Evolutionary conservation across 2,329 filamentous ascomycete genomes (phyloP).

Genomic region (Exophiala sp.): DNA sequence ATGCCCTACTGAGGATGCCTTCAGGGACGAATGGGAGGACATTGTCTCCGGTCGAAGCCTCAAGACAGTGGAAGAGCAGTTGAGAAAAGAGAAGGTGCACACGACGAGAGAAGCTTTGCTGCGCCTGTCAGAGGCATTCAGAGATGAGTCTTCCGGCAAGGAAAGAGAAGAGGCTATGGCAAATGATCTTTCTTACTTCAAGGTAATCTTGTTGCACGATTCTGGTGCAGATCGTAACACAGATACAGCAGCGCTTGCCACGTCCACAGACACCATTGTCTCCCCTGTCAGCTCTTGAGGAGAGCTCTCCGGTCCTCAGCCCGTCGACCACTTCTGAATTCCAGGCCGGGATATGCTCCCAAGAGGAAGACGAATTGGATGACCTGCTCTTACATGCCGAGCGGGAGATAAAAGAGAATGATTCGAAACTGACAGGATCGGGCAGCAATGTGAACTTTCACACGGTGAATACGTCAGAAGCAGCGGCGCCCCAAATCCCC

Average conservation of each 20-base stretch:
- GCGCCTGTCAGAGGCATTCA: constrained; percentile 3
- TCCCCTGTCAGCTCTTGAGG: not conserved
- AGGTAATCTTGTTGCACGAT: not conserved
- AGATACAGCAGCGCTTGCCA: not conserved
- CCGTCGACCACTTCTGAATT: constrained; percentile 3
- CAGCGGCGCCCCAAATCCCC: no score
- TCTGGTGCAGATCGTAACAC: not conserved
- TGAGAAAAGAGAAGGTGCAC: constrained; percentile 15
- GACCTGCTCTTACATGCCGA: constrained; percentile 6
- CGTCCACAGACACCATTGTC: not conserved
- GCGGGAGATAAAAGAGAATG: constrained; percentile 5
- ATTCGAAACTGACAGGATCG: not conserved
- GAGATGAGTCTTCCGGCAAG: not conserved
- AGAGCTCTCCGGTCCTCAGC: not conserved
- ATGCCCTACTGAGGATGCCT: not conserved
- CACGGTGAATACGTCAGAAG: not conserved
- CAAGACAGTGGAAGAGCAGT: constrained; percentile 1
- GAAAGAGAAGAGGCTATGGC: constrained; percentile 1
- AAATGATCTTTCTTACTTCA: not conserved
- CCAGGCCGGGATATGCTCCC: not conserved
- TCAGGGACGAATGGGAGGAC: constrained; percentile 13
- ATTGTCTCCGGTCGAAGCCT: constrained; percentile 1
- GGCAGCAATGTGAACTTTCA: not conserved
- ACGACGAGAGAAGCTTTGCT: constrained; percentile 18
- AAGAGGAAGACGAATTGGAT: constrained; percentile 5